Base-by-base conservation (phyloP, 371 early-diverging fungal species). In the Umbelopsis sp. region DNA sequence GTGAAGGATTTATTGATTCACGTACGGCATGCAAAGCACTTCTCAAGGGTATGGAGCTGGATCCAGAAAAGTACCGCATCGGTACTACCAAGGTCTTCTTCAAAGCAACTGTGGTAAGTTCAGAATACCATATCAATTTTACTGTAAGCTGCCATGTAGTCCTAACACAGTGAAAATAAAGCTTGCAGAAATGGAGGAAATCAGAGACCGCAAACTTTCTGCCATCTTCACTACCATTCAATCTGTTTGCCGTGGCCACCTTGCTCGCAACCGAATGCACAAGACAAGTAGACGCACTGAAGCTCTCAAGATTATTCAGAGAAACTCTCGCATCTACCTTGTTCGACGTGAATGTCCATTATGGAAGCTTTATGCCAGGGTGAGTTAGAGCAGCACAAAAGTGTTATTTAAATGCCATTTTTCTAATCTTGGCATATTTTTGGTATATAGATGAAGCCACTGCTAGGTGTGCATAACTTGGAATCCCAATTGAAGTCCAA, bases 1-100 rank as follows among this genome's bases (percentile, higher is more conserved):
- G 92, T 57, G 80, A 88, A 38, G 92, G 92, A 6, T 96, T 92
- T 75, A 90, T 94, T 70, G 96, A 97, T 79, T 95, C 94, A 45
- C 89, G 93, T 24, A 89, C 90, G 53, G 94, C 96, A 4, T 90
- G 94, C 1, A 88, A 92, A 68, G 77, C 86, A 25, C 77, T 97
- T 7, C 78, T 98, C 20, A 91, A 94, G 25, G 78, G 83, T 0
- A 74, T 97, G 63, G 72, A 84, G 57, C 78, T 97, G 69, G 94
- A 96, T 70, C 78, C 80, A 51, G 86, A 85, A 9, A 89, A 92
- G 73, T 99, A 94, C 77, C 90, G 95, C 24, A 87, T 99, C 52
- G 99, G 99, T 64, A 88, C 85, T 25, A 94, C 93, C 66, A 99
- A 97, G 77, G 96, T 99, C 29, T 99, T 99, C 77, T 99, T 99